Percentiles rank a stretch among this genome's conserved stretches.
Evolutionary conservation across 345 rosid species (phyloP).

Genomic region (Excoecaria cochinchinensis): DNA sequence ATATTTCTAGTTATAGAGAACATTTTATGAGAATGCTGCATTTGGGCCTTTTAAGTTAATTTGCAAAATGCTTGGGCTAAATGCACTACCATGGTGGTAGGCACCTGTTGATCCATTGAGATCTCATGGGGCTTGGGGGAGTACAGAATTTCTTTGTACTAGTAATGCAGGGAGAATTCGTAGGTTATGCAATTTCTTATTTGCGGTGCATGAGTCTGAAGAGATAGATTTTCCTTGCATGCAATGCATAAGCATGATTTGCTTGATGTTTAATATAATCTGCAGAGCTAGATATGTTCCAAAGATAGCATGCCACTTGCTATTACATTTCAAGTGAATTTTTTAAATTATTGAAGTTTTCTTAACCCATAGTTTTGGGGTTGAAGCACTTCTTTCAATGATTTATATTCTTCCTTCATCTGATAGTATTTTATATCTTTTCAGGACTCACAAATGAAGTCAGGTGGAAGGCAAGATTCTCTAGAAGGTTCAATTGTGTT

Average conservation of each 20-base stretch:
- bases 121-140: background rate
- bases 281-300: background rate
- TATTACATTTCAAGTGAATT: background rate
- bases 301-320: background rate
- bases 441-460: conserved; percentile 68
- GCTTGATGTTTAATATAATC: background rate
- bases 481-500: conserved; percentile 52
- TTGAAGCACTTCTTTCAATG: background rate
- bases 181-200: background rate
- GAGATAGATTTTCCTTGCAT: background rate
- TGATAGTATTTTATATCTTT: conserved; percentile 6
- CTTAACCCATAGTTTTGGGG: background rate
- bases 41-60: background rate
- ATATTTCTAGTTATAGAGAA: background rate
- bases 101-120: background rate
- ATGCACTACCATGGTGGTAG: background rate
- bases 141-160: no score
- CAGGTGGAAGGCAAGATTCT: conserved; percentile 76
- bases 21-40: background rate
- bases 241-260: background rate
- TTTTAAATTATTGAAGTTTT: background rate
- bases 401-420: background rate
- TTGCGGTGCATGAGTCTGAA: background rate
- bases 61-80: background rate
- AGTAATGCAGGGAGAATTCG: background rate